Conservation (phyloP, 352 stramenopile species). For the Phytophthora constricta region DNA sequence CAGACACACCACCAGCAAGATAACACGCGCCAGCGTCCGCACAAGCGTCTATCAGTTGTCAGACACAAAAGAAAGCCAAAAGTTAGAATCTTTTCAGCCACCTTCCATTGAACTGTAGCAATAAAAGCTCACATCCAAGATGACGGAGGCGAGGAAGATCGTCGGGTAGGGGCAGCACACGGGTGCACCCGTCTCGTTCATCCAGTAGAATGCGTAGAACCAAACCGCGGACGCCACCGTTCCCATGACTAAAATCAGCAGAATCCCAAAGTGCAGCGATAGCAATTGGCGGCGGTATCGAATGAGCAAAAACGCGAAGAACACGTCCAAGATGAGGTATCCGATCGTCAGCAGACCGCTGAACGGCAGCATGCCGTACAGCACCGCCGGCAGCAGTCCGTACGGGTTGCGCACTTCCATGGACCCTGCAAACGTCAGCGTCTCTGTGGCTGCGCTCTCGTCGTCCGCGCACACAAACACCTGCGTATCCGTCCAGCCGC, state of each 20-base stretch:
- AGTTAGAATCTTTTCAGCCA: not conserved
- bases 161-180: constrained; percentile 91
- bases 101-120: not conserved
- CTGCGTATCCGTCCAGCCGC: constrained; percentile 84
- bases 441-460: constrained; percentile 48
- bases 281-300: constrained; percentile 77
- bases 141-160: constrained; percentile 82
- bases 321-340: constrained; percentile 80
- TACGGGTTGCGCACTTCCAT: constrained; percentile 88
- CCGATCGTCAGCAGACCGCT: constrained; percentile 73
- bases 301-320: constrained; percentile 78
- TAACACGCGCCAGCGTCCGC: constrained; percentile 83
- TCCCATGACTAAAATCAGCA: constrained; percentile 81
- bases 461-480: constrained; percentile 80
- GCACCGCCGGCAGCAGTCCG: constrained; percentile 73
- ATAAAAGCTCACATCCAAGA: constrained; percentile 71
- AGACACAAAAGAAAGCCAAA: constrained; percentile 8
- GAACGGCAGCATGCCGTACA: constrained; percentile 89
- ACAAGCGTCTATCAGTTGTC: constrained; percentile 58
- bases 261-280: constrained; percentile 84
- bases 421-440: constrained; percentile 65
- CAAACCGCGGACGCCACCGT: constrained; percentile 66
- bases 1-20: constrained; percentile 90
- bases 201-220: constrained; percentile 87
- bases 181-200: constrained; percentile 89